Percentiles rank a stretch among this genome's conserved stretches.
Conservation (phyloP, 2,329 filamentous ascomycete genomes). For the Thelonectria olida region DNA sequence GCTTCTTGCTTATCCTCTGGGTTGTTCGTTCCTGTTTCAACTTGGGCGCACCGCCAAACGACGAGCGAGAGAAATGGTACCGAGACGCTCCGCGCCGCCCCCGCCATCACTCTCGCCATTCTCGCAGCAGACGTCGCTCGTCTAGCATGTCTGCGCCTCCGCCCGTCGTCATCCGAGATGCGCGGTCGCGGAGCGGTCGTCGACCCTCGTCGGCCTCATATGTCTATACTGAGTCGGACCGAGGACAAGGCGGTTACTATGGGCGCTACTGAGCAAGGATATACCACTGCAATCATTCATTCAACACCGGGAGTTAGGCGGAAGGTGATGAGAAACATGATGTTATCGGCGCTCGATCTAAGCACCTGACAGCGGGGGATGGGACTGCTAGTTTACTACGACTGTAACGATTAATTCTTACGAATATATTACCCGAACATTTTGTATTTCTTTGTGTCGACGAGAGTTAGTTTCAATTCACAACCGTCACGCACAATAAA, state of each 20-base stretch:
- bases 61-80: conserved; percentile 44
- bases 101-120: conserved; percentile 36
- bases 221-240: conserved; percentile 27
- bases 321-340: no score
- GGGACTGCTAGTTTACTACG: no score
- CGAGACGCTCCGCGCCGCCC: conserved; percentile 32
- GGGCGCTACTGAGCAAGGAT: no score
- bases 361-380: no score
- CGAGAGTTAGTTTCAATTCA: no score
- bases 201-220: conserved; percentile 27
- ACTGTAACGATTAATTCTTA: no score
- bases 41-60: conserved; percentile 48
- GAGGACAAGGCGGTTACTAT: conserved; percentile 17
- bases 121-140: conserved; percentile 31
- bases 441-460: no score
- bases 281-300: no score
- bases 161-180: conserved; percentile 32
- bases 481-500: no score
- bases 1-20: conserved; percentile 58
- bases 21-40: conserved; percentile 56
- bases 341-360: no score
- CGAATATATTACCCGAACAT: no score
- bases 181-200: conserved; percentile 31
- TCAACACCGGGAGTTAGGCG: no score
- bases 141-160: conserved; percentile 39